Base-by-base conservation (phyloP, 1,284 basidiomycete species). In the Volvariella volvacea region DNA sequence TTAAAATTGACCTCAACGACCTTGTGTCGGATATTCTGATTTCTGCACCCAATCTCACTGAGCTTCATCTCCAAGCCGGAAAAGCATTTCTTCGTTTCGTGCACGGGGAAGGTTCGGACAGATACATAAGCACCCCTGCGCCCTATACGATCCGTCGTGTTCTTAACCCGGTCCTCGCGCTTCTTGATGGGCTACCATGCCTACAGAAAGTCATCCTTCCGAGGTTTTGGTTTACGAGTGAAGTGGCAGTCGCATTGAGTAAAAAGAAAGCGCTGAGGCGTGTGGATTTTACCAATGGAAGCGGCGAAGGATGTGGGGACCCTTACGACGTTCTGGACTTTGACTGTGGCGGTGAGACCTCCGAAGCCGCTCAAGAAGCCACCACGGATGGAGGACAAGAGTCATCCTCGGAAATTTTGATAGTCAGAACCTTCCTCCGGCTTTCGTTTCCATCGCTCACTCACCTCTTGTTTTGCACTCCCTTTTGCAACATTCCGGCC, bases 401-500 rank as follows among this genome's bases (percentile, higher is more conserved):
- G n/a, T n/a, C n/a, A n/a, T n/a, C n/a, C n/a, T n/a, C n/a, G n/a
- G n/a, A n/a, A n/a, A n/a, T n/a, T n/a, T n/a, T n/a, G n/a, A n/a
- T n/a, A n/a, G n/a, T n/a, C n/a, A n/a, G n/a, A n/a, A n/a, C n/a
- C n/a, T n/a, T n/a, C n/a, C n/a, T n/a, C n/a, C n/a, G n/a, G n/a
- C n/a, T n/a, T 69, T 16, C 67, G 74, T 0, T 85, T 83, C 55
- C 76, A 74, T 0, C 65, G 0, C 63, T 85, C 3, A 68, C 62
- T 52, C 77, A 81, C 46, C 63, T 81, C 32, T 73, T 67, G 3
- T 52, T 78, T 30, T 70, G 69, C 30, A 65, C 64, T 2, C 52
- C 59, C 15, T 60, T 80, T 15, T 55, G 59, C 3, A 67, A 76
- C 44, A 61, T 73, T n/a, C 59, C 68, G 2, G 57, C 52, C 2